Conservation (phyloP, 2,329 filamentous ascomycete genomes). For the Coniochaeta sp. region DNA sequence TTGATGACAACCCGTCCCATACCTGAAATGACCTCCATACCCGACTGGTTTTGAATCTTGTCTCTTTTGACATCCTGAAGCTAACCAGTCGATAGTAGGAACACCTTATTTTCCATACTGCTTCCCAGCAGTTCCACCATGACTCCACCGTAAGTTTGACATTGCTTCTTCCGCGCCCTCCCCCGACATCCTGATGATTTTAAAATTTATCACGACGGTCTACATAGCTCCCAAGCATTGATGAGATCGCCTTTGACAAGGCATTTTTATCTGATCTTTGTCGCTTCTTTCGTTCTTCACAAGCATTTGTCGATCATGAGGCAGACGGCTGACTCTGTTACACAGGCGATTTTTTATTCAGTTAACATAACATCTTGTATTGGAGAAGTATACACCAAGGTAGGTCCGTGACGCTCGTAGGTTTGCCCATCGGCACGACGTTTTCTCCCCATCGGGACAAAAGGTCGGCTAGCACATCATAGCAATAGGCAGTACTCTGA, state of each 20-base stretch:
- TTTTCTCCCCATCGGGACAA: no score
- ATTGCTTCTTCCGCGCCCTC: neutral
- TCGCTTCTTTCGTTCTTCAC: neutral
- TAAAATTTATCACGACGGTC: slow-evolving; percentile 75
- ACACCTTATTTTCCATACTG: neutral
- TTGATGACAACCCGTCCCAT: slow-evolving; percentile 38
- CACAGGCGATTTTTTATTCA: no score
- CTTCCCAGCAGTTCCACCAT: neutral
- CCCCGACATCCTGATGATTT: slow-evolving; percentile 56
- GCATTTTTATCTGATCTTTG: slow-evolving; percentile 33
- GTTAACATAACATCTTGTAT: no score
- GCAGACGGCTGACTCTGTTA: slow-evolving; percentile 3
- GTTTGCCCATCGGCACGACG: no score
- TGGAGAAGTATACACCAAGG: no score
- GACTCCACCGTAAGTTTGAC: neutral
- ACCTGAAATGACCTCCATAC: slow-evolving; percentile 26
- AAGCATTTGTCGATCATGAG: neutral
- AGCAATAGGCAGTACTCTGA: neutral
- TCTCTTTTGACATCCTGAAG: neutral
- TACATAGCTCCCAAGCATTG: slow-evolving; percentile 72
- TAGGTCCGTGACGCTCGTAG: neutral
- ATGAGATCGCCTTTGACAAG: slow-evolving; percentile 77
- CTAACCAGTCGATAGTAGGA: neutral
- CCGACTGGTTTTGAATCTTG: neutral
- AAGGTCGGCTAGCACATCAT: no score